These are phyloP conservation scores for Epichloe typhina DNA, from an alignment of 2,329 filamentous ascomycete genomes.

Conservation along the genomic window DNA sequence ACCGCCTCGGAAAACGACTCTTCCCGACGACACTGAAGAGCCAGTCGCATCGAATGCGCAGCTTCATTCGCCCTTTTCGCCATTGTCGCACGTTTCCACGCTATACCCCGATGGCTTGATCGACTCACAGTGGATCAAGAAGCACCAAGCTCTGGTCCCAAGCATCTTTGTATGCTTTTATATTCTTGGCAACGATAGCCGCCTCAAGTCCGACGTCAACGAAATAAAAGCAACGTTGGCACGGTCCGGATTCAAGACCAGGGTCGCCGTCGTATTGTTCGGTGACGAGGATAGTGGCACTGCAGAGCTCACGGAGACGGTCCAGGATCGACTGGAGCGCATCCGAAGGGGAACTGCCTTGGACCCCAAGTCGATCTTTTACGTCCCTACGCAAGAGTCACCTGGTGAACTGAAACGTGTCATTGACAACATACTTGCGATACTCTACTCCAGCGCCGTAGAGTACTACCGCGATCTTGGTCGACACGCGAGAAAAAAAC, in stretches of 20 bases:
- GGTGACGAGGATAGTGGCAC: conserved; percentile 16
- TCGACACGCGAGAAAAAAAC: conserved; percentile 89
- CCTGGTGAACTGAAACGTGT: conserved; percentile 59
- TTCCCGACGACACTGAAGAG: conserved; percentile 38
- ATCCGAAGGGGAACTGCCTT: conserved; percentile 70
- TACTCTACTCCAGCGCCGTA: conserved; percentile 59
- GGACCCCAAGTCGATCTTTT: conserved; percentile 76
- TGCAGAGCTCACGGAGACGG: conserved; percentile 45
- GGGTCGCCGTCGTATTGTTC: conserved; percentile 54
- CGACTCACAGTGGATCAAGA: conserved; percentile 68
- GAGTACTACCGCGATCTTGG: conserved; percentile 92
- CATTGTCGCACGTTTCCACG: conserved; percentile 67
- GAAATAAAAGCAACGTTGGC: conserved; percentile 54
- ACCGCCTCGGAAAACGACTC: conserved; percentile 42
- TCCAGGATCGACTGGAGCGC: conserved; percentile 57
- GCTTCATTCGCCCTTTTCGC: conserved; percentile 87
- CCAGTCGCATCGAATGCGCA: conserved; percentile 34
- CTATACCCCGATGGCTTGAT: conserved; percentile 86
- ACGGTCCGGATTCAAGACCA: conserved; percentile 63
- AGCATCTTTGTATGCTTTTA: conserved; percentile 75
- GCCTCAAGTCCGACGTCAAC: conserved; percentile 78
- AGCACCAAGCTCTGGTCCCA: conserved; percentile 76
- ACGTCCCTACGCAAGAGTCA: conserved; percentile 63
- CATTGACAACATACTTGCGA: conserved; percentile 56
- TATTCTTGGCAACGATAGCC: conserved; percentile 66